Conservation (phyloP, 306 rosid species). For the Cicer bijugum region DNA sequence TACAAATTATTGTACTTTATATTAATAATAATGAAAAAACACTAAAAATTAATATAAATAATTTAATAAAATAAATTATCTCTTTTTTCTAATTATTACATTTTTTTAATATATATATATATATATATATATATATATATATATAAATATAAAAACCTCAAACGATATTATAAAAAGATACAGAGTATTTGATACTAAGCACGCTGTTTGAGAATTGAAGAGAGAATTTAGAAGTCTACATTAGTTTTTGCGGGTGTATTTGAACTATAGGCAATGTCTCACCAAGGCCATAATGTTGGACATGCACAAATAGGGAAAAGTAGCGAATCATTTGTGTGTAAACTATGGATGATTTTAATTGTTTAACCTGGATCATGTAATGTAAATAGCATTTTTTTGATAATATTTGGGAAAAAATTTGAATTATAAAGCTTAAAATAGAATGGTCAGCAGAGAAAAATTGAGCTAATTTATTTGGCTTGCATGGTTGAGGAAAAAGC, state of each 20-base stretch:
- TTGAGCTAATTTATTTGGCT: constrained; percentile 10
- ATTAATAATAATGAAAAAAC: too few relatives aligned
- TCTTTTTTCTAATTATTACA: too few relatives aligned
- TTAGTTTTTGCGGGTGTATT: neutral
- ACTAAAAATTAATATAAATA: too few relatives aligned
- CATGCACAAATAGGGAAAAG: neutral
- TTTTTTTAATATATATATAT: too few relatives aligned
- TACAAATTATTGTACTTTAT: too few relatives aligned
- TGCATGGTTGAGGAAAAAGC: constrained; percentile 40
- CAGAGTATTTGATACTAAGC: too few relatives aligned
- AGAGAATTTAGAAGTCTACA: too few relatives aligned
- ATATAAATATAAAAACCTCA: too few relatives aligned
- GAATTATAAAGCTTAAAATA: constrained; percentile 12
- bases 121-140: too few relatives aligned
- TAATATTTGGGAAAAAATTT: neutral
- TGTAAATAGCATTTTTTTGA: neutral
- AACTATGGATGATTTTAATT: neutral
- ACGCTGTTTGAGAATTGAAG: too few relatives aligned
- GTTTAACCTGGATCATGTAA: neutral
- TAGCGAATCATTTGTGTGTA: neutral
- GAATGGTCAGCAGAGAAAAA: constrained; percentile 10
- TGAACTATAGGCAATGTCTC: neutral
- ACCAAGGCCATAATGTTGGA: constrained; percentile 5
- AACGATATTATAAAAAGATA: too few relatives aligned
- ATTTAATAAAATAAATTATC: too few relatives aligned